Conservation (phyloP, 2,329 filamentous ascomycete genomes). For the Colletotrichum chrysophilum region DNA sequence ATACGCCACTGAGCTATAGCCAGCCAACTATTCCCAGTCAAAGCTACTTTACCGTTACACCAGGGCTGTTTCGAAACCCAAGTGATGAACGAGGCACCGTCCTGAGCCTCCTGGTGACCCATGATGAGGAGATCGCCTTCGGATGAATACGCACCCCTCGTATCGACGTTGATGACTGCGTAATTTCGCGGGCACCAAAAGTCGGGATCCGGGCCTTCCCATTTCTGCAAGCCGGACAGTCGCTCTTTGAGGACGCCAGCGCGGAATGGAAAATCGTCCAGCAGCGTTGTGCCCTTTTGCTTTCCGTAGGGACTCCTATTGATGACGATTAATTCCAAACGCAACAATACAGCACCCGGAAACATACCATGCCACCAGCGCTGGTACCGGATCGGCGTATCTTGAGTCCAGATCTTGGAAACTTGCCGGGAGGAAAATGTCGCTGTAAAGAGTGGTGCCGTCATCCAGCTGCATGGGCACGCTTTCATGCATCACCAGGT, state of each 20-base stretch:
- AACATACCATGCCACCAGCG: not conserved
- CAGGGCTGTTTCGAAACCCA: not conserved
- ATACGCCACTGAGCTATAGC: not conserved
- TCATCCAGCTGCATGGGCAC: not conserved
- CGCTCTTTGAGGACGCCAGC: not conserved
- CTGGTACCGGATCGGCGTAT: not conserved
- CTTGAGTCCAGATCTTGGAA: not conserved
- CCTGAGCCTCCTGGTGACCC: not conserved
- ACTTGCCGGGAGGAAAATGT: not conserved
- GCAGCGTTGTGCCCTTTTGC: not conserved
- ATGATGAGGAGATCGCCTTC: not conserved
- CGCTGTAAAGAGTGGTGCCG: not conserved
- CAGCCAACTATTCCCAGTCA: not conserved
- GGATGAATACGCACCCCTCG: not conserved
- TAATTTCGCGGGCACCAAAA: not conserved
- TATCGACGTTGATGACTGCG: not conserved
- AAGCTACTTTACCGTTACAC: not conserved
- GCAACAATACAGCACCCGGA: rapidly evolving
- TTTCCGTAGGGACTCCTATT: not conserved
- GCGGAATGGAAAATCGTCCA: not conserved
- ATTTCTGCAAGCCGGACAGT: not conserved
- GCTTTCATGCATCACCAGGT: not conserved
- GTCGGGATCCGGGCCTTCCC: not conserved
- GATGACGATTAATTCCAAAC: rapidly evolving
- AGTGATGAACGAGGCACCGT: not conserved